Conservation (phyloP, 2,329 filamentous ascomycete genomes). For the Phaeophleospora eucalypticola region DNA sequence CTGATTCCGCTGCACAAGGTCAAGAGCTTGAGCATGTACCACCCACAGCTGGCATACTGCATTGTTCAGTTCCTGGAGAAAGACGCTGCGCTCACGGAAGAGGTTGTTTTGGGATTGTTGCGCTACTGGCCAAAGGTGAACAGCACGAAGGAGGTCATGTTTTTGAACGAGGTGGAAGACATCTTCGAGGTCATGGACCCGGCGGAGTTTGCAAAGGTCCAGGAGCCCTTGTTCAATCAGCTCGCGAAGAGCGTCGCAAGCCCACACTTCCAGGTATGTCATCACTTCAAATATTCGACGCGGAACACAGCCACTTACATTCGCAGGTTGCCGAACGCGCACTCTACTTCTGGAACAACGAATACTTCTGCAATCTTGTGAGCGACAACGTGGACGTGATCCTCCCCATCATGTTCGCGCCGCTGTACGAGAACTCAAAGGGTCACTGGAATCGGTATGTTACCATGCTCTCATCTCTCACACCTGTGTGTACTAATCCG, state of each 20-base stretch:
- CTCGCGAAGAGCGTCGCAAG: constrained; percentile 96
- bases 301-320: neutral
- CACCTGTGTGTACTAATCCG: constrained; percentile 7
- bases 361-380: constrained; percentile 98
- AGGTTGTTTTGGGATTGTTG: constrained; percentile 89
- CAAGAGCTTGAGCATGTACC: constrained; percentile 99
- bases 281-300: neutral
- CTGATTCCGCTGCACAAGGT: constrained; percentile 94
- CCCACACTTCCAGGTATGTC: constrained; percentile 80
- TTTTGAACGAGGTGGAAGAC: constrained; percentile 96
- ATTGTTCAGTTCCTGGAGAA: constrained; percentile 99
- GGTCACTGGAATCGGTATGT: constrained; percentile 95
- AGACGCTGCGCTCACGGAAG: constrained; percentile 93
- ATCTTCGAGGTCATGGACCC: constrained; percentile 99
- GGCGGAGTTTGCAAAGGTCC: constrained; percentile 95
- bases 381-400: constrained; percentile 99
- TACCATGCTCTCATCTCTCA: neutral
- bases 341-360: constrained; percentile 99
- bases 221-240: constrained; percentile 95
- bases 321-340: constrained; percentile 81
- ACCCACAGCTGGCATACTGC: constrained; percentile 95
- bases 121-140: constrained; percentile 99
- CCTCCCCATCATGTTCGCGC: constrained; percentile 97
- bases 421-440: constrained; percentile 97
- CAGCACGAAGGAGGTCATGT: constrained; percentile 99